Conservation (phyloP, 345 rosid genomes). For the Microthlaspi erraticum region DNA sequence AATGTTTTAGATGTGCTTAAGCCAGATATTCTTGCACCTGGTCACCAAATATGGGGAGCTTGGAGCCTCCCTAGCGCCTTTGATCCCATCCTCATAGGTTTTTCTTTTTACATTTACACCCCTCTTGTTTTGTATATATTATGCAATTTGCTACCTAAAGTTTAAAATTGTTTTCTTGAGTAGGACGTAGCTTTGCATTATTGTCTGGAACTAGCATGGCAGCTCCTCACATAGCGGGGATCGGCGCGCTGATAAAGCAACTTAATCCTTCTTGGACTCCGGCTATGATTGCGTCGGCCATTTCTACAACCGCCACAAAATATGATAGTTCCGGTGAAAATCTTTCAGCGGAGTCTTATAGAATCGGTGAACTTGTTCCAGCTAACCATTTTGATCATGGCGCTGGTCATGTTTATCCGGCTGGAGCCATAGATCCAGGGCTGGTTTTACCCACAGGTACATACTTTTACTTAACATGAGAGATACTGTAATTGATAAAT, state of each 20-base stretch:
- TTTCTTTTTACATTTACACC: not conserved
- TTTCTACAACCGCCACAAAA: constrained; percentile 70
- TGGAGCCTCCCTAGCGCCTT: constrained; percentile 82
- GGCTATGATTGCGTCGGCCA: constrained; percentile 79
- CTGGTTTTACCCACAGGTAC: constrained; percentile 69
- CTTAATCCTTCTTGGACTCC: constrained; percentile 76
- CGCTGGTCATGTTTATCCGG: constrained; percentile 74
- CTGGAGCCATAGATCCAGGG: constrained; percentile 78
- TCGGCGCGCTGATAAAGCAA: constrained; percentile 76
- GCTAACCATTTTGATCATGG: constrained; percentile 73
- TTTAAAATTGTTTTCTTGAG: not conserved
- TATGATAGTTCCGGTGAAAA: constrained; percentile 57
- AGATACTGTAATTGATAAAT: not conserved
- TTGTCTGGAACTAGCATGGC: constrained; percentile 96
- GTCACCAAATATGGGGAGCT: constrained; percentile 93
- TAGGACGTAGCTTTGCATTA: constrained; percentile 73
- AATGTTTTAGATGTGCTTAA: constrained; percentile 70
- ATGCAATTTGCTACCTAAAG: not conserved
- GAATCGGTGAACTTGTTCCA: constrained; percentile 41
- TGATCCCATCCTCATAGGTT: constrained; percentile 63
- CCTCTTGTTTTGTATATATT: constrained; percentile 9
- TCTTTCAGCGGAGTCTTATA: constrained; percentile 60
- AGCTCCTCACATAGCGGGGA: constrained; percentile 75
- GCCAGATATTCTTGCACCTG: constrained; percentile 89
- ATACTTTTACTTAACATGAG: not conserved